Conservation (phyloP, 106 monocot species). For the Triglochin maritima region DNA sequence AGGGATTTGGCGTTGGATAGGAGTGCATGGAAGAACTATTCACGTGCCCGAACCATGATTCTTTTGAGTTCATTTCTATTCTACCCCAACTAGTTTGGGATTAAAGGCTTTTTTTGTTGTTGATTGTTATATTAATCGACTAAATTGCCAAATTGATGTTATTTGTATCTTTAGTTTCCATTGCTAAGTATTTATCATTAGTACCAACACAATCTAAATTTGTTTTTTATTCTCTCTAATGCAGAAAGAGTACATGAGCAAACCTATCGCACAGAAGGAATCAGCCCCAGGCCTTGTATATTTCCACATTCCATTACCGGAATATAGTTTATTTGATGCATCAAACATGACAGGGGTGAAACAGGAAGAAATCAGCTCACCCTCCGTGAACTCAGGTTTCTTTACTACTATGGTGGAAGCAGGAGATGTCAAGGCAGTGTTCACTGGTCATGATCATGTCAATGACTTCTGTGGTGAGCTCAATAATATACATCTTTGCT, state of each 20-base stretch:
- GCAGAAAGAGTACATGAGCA: conserved; percentile 51
- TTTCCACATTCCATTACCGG: conserved; percentile 93
- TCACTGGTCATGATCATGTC: conserved; percentile 81
- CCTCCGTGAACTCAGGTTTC: conserved; percentile 76
- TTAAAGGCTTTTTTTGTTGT: no score
- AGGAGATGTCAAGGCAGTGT: conserved; percentile 76
- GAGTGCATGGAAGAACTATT: no score
- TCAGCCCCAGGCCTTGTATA: conserved; percentile 63
- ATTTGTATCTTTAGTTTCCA: no score
- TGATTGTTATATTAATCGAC: no score
- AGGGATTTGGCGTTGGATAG: no score
- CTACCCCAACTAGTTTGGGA: no score
- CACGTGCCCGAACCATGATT: no score
- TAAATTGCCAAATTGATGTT: no score
- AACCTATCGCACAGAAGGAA: conserved; percentile 35
- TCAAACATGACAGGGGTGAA: conserved; percentile 67
- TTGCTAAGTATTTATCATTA: no score
- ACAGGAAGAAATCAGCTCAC: conserved; percentile 71
- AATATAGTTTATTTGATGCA: conserved; percentile 38
- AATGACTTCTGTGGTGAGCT: conserved; percentile 89
- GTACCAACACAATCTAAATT: no score
- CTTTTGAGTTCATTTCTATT: no score
- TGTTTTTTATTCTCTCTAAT: neutral
- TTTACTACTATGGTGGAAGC: conserved; percentile 71
- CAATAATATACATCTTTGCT: conserved; percentile 60